These are phyloP conservation scores for Eutrema japonicum DNA, from an alignment of 345 rosid genomes.

Conservation along the genomic window DNA sequence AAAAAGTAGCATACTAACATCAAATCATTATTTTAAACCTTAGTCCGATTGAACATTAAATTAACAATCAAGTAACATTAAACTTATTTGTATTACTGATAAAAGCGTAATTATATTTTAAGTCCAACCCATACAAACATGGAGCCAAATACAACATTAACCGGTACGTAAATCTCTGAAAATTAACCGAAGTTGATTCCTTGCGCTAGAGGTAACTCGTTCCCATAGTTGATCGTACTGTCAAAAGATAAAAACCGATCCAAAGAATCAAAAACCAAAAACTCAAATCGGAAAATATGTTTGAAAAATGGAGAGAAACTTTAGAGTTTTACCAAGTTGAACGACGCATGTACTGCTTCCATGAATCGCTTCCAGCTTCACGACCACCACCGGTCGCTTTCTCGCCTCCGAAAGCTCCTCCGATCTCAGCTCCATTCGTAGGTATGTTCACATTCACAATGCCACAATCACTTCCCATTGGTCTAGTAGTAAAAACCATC, in stretches of 20 bases:
- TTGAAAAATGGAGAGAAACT: neutral
- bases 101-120: neutral
- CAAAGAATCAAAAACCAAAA: neutral
- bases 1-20: neutral
- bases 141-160: constrained; percentile 20
- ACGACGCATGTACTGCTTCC: constrained; percentile 99
- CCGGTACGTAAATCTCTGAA: neutral
- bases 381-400: constrained; percentile 98
- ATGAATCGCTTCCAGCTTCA: constrained; percentile 98
- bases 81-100: neutral
- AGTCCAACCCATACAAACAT: constrained; percentile 5
- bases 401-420: constrained; percentile 97
- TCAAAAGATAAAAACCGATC: constrained; percentile 1
- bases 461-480: constrained; percentile 93
- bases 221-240: constrained; percentile 96
- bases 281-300: neutral
- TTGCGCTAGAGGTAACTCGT: constrained; percentile 92
- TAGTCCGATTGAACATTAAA: neutral
- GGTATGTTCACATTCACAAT: constrained; percentile 96
- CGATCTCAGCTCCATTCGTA: constrained; percentile 98
- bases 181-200: constrained; percentile 89
- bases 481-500: constrained; percentile 52
- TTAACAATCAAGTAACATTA: neutral
- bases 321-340: constrained; percentile 72
- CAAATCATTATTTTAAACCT: neutral